Conservation (phyloP, 352 stramenopile species). For the Pythium sukuiense region DNA sequence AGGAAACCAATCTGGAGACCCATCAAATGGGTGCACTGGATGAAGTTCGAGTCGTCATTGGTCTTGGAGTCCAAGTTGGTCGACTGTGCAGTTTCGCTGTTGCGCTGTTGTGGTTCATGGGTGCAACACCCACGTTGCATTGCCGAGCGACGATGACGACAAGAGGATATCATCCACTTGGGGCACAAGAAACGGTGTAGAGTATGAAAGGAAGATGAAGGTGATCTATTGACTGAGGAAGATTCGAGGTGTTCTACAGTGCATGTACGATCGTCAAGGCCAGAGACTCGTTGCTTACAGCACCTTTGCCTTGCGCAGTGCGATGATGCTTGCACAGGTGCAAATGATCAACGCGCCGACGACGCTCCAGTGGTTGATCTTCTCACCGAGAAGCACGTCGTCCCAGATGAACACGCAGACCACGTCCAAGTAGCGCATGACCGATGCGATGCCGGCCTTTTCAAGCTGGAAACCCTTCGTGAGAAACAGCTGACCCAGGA, state of each 20-base stretch:
- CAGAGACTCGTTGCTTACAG: not conserved
- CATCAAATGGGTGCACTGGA: not conserved
- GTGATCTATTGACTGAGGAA: not conserved
- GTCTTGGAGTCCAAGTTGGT: too few species aligned
- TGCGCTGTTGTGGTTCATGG: not conserved
- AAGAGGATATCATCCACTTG: not conserved
- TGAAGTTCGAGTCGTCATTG: not conserved
- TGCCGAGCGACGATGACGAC: not conserved
- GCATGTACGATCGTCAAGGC: not conserved
- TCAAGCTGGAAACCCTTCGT: conserved; percentile 84
- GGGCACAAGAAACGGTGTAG: too few species aligned
- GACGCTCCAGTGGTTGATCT: conserved; percentile 74
- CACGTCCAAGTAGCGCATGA: conserved; percentile 85
- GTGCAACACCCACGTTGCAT: not conserved
- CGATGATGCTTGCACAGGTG: conserved; percentile 57
- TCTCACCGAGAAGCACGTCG: conserved; percentile 52
- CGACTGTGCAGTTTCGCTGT: not conserved
- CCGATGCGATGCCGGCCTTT: conserved; percentile 78
- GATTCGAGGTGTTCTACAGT: not conserved
- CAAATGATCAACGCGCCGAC: conserved; percentile 73
- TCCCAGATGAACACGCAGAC: conserved; percentile 87
- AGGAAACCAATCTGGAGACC: not conserved
- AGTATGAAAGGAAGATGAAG: too few species aligned
- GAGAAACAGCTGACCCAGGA: conserved; percentile 64
- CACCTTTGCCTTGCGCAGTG: conserved; percentile 48